These are phyloP conservation scores for Punica granatum DNA, from an alignment of 345 rosid species.

Conservation along the genomic window DNA sequence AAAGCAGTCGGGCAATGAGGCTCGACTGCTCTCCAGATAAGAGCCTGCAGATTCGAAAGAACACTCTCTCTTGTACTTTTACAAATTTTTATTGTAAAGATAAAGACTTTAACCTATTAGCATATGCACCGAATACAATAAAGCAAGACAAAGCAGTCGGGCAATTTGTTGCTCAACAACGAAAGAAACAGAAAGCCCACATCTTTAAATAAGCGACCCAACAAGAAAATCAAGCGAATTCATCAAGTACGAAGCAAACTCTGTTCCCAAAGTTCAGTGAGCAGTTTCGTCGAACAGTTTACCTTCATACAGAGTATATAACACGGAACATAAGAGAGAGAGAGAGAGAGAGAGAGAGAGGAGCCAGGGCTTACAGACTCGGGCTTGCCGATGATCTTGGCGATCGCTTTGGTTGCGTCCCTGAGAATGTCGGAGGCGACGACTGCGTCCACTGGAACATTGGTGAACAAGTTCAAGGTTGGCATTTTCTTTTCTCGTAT, in stretches of 20 bases:
- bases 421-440: conserved; percentile 76
- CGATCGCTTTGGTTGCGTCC: conserved; percentile 81
- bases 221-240: not conserved
- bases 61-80: too few species aligned
- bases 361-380: conserved; percentile 49
- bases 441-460: conserved; percentile 84
- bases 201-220: conserved; percentile 3
- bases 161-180: not conserved
- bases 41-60: not conserved
- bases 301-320: conserved; percentile 9
- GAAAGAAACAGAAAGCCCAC: not conserved
- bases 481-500: conserved; percentile 61
- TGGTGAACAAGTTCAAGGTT: conserved; percentile 70
- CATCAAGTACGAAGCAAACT: not conserved
- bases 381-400: conserved; percentile 90
- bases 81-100: too few species aligned
- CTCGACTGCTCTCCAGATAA: too few species aligned
- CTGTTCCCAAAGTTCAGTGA: conserved; percentile 1
- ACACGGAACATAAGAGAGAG: not conserved
- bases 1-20: not conserved
- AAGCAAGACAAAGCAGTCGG: not conserved
- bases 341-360: too few species aligned
- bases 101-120: not conserved
- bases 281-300: conserved; percentile 33
- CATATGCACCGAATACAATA: not conserved